Percentiles rank a stretch among this genome's conserved stretches.
Conservation (phyloP, 768 basidiomycete genomes). For the Xerocomellus amylosporus region DNA sequence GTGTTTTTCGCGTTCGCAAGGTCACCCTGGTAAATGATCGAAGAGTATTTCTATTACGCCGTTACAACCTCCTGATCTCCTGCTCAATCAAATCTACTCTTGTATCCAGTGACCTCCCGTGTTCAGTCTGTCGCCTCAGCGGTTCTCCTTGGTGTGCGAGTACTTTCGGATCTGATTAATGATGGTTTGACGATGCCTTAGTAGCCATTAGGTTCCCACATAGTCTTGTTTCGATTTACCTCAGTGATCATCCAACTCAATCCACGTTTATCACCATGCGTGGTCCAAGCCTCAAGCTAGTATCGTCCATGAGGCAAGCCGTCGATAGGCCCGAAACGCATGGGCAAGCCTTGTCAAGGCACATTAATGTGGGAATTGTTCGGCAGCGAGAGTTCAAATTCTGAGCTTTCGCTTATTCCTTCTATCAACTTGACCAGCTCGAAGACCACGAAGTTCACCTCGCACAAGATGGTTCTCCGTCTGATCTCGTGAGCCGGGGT, state of each 20-base stretch:
- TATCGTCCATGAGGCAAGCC: too few relatives aligned
- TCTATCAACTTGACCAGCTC: slow-evolving; percentile 29
- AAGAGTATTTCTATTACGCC: background rate
- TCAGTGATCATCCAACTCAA: too few relatives aligned
- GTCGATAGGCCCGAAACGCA: too few relatives aligned
- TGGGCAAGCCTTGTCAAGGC: too few relatives aligned
- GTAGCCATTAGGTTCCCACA: background rate
- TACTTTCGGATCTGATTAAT: background rate
- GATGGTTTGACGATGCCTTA: background rate
- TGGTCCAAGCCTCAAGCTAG: too few relatives aligned
- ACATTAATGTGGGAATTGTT: background rate
- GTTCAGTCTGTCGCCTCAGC: too few relatives aligned
- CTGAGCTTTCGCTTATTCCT: background rate
- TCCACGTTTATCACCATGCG: background rate
- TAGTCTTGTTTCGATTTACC: background rate
- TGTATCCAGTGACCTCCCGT: background rate
- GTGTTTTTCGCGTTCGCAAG: background rate
- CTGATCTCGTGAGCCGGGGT: slow-evolving; percentile 65
- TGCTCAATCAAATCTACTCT: background rate
- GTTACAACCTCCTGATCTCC: background rate
- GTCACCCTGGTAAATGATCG: background rate
- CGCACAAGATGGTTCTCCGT: slow-evolving; percentile 41
- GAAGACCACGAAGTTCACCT: slow-evolving; percentile 67
- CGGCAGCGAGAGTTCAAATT: background rate
- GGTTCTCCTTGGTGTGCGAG: background rate